Conservation (phyloP, 225 moss, liverwort and hornwort species). For the Asterella californica region DNA sequence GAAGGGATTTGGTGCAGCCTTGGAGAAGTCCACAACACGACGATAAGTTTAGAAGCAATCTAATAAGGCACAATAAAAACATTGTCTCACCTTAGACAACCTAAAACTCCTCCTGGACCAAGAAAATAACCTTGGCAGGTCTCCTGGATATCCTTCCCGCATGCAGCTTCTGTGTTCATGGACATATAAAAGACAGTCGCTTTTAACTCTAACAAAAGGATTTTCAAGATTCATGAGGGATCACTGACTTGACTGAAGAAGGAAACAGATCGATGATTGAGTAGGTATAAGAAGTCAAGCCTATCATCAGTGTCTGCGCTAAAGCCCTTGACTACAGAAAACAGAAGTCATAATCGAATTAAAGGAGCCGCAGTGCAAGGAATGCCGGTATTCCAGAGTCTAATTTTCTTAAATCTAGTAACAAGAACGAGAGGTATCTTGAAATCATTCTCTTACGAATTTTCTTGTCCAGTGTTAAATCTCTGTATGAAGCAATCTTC, state of each 20-base stretch:
- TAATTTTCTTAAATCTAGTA: too few species aligned
- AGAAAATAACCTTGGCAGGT: conserved; percentile 19
- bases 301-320: neutral
- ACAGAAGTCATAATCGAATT: neutral
- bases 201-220: neutral
- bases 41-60: neutral
- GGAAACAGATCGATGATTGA: neutral
- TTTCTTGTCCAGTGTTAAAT: conserved; percentile 21
- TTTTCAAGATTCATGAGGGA: neutral
- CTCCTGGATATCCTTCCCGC: conserved; percentile 37
- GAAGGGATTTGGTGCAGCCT: too few species aligned
- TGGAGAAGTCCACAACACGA: neutral
- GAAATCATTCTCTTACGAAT: conserved; percentile 21
- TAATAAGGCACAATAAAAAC: neutral
- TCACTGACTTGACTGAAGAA: neutral
- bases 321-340: neutral
- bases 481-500: conserved; percentile 34
- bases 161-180: conserved; percentile 35
- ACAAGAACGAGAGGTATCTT: neutral
- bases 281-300: too few species aligned
- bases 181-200: neutral
- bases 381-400: too few species aligned
- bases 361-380: neutral
- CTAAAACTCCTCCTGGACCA: conserved; percentile 28
- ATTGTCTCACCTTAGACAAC: conserved; percentile 36